Evolutionary conservation across 306 rosid genomes (phyloP).

Genomic region (Cucumis melo): DNA sequence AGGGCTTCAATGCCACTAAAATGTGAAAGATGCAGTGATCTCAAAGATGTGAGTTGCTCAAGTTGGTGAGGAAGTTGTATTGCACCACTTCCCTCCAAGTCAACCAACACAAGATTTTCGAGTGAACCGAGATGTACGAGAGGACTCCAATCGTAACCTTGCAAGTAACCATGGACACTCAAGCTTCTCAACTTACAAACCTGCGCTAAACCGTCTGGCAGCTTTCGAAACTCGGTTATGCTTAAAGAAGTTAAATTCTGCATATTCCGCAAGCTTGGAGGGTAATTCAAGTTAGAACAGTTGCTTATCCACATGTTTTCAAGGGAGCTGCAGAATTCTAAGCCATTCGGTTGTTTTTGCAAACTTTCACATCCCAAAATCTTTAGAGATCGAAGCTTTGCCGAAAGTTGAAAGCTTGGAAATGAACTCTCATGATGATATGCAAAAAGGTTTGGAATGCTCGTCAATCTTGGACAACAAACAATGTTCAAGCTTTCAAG

Average conservation of each 20-base stretch:
- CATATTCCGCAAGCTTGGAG: background rate
- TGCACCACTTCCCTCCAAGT: background rate
- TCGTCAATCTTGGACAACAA: background rate
- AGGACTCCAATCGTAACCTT: background rate
- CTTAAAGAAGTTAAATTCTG: background rate
- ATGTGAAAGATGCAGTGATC: background rate
- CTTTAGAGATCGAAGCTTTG: background rate
- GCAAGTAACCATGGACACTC: background rate
- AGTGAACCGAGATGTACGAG: background rate
- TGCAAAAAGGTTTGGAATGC: background rate
- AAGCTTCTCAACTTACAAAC: background rate
- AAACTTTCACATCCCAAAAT: background rate
- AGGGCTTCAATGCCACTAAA: background rate
- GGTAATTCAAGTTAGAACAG: background rate
- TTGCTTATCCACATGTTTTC: background rate
- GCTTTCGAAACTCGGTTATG: background rate
- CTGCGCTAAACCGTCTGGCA: background rate
- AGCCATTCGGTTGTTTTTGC: background rate
- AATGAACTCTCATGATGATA: background rate
- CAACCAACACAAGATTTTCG: background rate
- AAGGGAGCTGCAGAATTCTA: constrained; percentile 1
- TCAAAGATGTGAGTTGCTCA: background rate
- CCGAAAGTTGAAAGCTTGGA: background rate
- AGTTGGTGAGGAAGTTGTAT: background rate
- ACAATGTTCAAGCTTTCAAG: background rate